Percentiles rank a stretch among this genome's conserved stretches.
These are phyloP conservation scores for Dicorynia guianensis DNA, from an alignment of 306 rosid genomes.

Conservation along the genomic window DNA sequence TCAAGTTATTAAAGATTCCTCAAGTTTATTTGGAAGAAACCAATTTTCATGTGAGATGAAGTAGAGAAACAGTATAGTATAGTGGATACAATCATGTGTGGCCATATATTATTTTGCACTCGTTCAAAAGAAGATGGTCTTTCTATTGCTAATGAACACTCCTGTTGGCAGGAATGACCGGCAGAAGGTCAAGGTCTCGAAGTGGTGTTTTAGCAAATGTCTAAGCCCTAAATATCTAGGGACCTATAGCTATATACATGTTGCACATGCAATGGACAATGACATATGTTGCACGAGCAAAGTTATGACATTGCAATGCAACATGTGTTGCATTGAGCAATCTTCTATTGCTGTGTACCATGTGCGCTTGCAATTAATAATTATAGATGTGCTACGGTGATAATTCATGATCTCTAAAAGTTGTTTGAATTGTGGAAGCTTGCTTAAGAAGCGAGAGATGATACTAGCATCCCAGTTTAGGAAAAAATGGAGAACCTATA, in stretches of 20 bases:
- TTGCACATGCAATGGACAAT: not conserved
- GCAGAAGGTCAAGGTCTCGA: not conserved
- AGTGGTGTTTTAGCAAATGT: not conserved
- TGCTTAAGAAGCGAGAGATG: conserved; percentile 7
- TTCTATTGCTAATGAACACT: not conserved
- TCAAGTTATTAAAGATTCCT: no score
- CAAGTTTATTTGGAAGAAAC: no score
- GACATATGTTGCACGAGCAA: not conserved
- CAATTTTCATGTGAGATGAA: no score
- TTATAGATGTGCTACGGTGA: not conserved
- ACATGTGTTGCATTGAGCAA: not conserved
- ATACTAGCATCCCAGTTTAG: not conserved
- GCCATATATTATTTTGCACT: not conserved
- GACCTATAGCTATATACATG: not conserved
- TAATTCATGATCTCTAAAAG: not conserved
- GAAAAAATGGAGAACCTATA: conserved; percentile 2
- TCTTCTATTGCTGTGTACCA: not conserved
- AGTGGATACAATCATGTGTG: not conserved
- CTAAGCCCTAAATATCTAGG: not conserved
- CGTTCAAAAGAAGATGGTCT: not conserved
- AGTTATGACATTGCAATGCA: not conserved
- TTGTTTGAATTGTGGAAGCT: not conserved
- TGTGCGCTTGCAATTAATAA: not conserved
- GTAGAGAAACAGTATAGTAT: not conserved
- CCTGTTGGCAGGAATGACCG: not conserved